A percentile compares a stretch with the other conserved stretches of the same genome.
phyloP scores from a whole-genome alignment of 2,329 filamentous ascomycete species.

The Clonostachys chloroleuca region DNA sequence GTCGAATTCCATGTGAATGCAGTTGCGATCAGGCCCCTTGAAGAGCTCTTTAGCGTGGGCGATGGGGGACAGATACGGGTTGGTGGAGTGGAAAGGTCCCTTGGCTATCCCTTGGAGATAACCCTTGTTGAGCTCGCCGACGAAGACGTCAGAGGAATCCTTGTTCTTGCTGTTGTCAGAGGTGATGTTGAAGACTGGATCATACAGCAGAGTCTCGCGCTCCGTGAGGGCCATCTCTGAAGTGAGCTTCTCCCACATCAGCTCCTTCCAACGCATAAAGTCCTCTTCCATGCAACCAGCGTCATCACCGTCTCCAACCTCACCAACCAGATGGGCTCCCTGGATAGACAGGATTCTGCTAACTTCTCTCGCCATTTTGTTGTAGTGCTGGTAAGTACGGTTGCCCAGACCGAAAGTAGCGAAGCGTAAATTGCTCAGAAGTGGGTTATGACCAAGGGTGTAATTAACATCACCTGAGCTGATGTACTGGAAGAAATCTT shows the following conservation, averaged over 20 bases:
- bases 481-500: slow-evolving; percentile 14
- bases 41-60: slow-evolving; percentile 48
- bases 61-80: slow-evolving; percentile 80
- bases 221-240: slow-evolving; percentile 12
- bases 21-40: slow-evolving; percentile 12
- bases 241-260: slow-evolving; percentile 9
- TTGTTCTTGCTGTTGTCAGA: slow-evolving; percentile 4
- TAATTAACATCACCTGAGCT: slow-evolving; percentile 3
- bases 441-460: background rate
- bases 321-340: slow-evolving; percentile 13
- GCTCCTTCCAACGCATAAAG: slow-evolving; percentile 22
- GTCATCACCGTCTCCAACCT: slow-evolving; percentile 18
- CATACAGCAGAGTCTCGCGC: slow-evolving; percentile 11
- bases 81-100: slow-evolving; percentile 24
- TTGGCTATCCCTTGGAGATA: background rate
- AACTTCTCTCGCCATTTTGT: slow-evolving; percentile 17
- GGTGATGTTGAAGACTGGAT: slow-evolving; percentile 7
- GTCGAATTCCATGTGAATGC: slow-evolving; percentile 27
- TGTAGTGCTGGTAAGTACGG: slow-evolving; percentile 25
- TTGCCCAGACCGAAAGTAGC: slow-evolving; percentile 24
- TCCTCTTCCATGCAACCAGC: slow-evolving; percentile 20
- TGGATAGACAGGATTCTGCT: slow-evolving; percentile 9
- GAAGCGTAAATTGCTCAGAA: slow-evolving; percentile 13
- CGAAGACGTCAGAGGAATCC: background rate
- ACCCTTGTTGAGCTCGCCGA: background rate